A percentile compares a stretch with the other conserved stretches of the same genome.
These are phyloP conservation scores for Clathrus columnatus DNA, from an alignment of 768 basidiomycete species.

Conservation along the genomic window DNA sequence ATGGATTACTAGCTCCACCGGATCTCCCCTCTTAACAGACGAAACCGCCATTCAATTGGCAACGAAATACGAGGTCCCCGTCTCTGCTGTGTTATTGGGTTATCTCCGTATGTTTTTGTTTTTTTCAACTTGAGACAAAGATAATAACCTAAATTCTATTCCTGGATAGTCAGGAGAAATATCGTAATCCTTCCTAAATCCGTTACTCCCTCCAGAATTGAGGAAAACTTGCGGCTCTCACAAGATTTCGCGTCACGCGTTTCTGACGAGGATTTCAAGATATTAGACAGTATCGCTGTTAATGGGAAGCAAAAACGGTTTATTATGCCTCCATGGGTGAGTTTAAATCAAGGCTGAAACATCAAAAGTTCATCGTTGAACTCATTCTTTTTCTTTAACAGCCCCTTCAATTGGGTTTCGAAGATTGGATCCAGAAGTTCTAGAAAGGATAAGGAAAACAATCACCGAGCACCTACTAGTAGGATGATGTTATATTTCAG, in stretches of 20 bases:
- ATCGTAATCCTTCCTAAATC: conserved; percentile 65
- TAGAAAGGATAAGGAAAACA: conserved; percentile 3
- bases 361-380: conserved; percentile 14
- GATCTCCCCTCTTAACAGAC: conserved; percentile 58
- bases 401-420: conserved; percentile 64
- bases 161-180: conserved; percentile 46
- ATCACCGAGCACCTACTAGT: neutral
- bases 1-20: conserved; percentile 37
- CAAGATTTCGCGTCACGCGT: conserved; percentile 38
- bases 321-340: conserved; percentile 60
- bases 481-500: neutral
- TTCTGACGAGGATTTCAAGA: conserved; percentile 40
- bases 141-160: conserved; percentile 2
- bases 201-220: conserved; percentile 60
- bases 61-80: conserved; percentile 46
- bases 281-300: conserved; percentile 42
- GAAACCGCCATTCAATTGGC: conserved; percentile 54
- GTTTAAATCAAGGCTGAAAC: conserved; percentile 20
- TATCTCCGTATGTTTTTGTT: conserved; percentile 29
- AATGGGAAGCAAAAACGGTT: conserved; percentile 58
- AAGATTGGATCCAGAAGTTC: conserved; percentile 41
- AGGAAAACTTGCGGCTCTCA: conserved; percentile 47
- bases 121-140: neutral
- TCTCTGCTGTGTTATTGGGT: conserved; percentile 53
- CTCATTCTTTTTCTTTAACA: conserved; percentile 8